Percentiles rank a stretch among this genome's conserved stretches.
Conservation (phyloP, 768 basidiomycete genomes). For the Clavaria fumosa region DNA sequence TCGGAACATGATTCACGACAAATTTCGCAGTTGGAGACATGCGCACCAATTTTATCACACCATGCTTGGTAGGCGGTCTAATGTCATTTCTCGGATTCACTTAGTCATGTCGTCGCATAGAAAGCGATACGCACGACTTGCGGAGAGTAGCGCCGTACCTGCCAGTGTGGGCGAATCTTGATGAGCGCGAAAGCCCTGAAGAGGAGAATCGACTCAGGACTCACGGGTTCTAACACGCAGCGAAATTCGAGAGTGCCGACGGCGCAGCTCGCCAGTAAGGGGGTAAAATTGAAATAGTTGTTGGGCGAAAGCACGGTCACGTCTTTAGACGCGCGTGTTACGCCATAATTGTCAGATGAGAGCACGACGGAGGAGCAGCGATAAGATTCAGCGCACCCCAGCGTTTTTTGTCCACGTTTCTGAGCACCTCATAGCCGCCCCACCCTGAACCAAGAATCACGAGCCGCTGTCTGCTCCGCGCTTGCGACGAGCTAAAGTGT, state of each 20-base stretch:
- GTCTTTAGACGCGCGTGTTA: too few relatives aligned
- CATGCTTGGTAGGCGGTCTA: slow-evolving; percentile 59
- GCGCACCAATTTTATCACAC: slow-evolving; percentile 53
- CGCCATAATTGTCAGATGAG: background rate
- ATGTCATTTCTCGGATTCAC: too few relatives aligned
- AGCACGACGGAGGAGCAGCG: slow-evolving; percentile 1
- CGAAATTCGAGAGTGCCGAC: slow-evolving; percentile 79
- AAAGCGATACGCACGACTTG: slow-evolving; percentile 28
- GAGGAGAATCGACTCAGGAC: slow-evolving; percentile 19
- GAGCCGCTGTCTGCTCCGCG: slow-evolving; percentile 29
- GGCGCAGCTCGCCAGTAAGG: slow-evolving; percentile 51
- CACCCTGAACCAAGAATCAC: slow-evolving; percentile 66
- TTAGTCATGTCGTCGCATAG: too few relatives aligned
- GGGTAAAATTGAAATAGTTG: slow-evolving; percentile 54
- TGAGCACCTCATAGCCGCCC: slow-evolving; percentile 60
- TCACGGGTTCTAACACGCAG: slow-evolving; percentile 65
- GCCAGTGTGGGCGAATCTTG: slow-evolving; percentile 1
- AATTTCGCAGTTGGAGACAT: background rate
- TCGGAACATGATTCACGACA: slow-evolving; percentile 4
- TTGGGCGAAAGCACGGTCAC: slow-evolving; percentile 53
- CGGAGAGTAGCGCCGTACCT: slow-evolving; percentile 44
- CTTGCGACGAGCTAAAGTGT: background rate
- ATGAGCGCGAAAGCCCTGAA: background rate
- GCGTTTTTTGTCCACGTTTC: slow-evolving; percentile 51
- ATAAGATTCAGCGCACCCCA: slow-evolving; percentile 37